Evolutionary conservation across 441 rosid genomes (phyloP).

Genomic region (Erysimum cheiri): DNA sequence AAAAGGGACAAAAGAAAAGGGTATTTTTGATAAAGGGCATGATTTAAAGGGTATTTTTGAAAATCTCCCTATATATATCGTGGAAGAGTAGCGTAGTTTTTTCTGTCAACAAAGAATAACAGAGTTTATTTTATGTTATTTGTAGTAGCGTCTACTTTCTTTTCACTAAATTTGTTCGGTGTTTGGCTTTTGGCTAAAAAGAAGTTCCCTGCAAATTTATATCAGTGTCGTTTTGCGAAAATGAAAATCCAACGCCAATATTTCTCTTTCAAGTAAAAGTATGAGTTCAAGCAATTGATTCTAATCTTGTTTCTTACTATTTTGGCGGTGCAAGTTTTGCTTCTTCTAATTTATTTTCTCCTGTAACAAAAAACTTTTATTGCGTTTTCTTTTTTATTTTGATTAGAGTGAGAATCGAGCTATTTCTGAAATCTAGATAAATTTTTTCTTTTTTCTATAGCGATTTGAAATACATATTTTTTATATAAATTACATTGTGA

Average conservation of each 20-base stretch:
- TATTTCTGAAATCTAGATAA: neutral
- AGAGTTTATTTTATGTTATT: neutral
- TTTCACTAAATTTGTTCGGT: too few species aligned
- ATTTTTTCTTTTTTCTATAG: too few species aligned
- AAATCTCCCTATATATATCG: too few species aligned
- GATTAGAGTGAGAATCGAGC: neutral
- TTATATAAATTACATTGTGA: neutral
- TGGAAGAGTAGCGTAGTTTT: too few species aligned
- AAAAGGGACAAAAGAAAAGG: too few species aligned
- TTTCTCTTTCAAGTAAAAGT: neutral
- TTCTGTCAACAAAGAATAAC: neutral
- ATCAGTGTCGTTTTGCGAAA: neutral
- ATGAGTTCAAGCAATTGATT: neutral
- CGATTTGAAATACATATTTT: neutral
- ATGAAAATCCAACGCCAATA: neutral
- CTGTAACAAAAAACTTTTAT: neutral
- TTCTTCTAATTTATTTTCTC: neutral
- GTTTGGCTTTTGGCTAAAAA: neutral
- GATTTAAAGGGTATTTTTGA: too few species aligned
- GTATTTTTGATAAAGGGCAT: too few species aligned
- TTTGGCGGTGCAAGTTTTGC: slow-evolving; percentile 21
- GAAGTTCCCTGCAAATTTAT: neutral
- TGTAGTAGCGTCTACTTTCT: too few species aligned
- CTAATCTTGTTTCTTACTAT: slow-evolving; percentile 12
- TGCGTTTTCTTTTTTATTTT: neutral